Evolutionary conservation across 75 land plant species (phyloP).

Genomic region (Adiantum capillusveneris): DNA sequence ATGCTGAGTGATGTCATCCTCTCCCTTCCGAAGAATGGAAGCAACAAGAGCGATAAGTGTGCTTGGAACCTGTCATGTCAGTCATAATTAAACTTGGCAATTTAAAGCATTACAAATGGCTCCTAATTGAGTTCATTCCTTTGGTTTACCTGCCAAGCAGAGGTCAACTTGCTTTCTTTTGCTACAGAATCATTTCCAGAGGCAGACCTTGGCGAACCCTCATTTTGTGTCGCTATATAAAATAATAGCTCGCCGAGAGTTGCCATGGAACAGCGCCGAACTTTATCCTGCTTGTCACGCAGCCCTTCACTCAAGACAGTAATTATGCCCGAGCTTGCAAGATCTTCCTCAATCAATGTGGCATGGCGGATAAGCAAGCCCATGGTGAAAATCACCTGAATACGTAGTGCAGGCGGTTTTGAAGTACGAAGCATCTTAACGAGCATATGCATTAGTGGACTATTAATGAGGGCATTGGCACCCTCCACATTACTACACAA

Average conservation of each 20-base stretch:
- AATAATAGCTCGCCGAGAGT: constrained; percentile 91
- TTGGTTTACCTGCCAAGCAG: constrained; percentile 77
- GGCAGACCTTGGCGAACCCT: constrained; percentile 30
- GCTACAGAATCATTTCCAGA: constrained; percentile 52
- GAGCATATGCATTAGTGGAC: constrained; percentile 74
- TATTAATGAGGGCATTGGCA: constrained; percentile 81
- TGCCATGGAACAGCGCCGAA: constrained; percentile 95
- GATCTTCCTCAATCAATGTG: constrained; percentile 70
- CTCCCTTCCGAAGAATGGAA: constrained; percentile 88
- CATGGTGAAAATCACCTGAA: constrained; percentile 67
- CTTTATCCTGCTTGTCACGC: constrained; percentile 91
- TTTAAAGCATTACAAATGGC: too few species aligned
- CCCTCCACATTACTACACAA: constrained; percentile 72
- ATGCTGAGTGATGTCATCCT: constrained; percentile 90
- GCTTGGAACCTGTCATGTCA: constrained; percentile 55
- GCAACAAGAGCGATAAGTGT: constrained; percentile 71
- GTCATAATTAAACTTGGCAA: too few species aligned
- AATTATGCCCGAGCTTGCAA: constrained; percentile 85
- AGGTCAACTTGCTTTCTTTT: constrained; percentile 55
- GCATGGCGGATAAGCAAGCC: constrained; percentile 91
- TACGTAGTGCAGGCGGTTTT: constrained; percentile 53
- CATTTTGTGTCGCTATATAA: constrained; percentile 82
- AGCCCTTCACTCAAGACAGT: constrained; percentile 75
- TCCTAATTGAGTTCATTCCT: too few species aligned
- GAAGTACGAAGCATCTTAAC: constrained; percentile 79